Evolutionary conservation across 2,329 filamentous ascomycete genomes (phyloP).

Genomic region (Botrytis squamosa): DNA sequence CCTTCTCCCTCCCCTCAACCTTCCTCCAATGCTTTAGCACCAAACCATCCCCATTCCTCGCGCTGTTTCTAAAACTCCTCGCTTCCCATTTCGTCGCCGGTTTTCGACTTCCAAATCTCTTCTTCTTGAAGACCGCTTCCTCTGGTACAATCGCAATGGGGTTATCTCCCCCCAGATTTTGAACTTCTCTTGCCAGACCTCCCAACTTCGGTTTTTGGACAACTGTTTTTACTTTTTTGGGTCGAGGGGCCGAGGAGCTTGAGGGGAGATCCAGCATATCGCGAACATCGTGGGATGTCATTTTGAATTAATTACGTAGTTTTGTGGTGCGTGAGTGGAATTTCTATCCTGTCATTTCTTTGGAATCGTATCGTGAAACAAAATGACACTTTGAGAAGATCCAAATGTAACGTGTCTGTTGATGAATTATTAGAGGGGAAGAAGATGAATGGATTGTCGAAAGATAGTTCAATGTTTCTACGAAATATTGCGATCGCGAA

Average conservation of each 20-base stretch:
- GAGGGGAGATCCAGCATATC: slow-evolving; percentile 80
- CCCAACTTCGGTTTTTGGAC: slow-evolving; percentile 61
- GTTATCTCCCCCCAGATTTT: slow-evolving; percentile 64
- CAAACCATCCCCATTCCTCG: slow-evolving; percentile 64
- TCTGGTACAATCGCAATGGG: slow-evolving; percentile 66
- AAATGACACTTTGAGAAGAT: not conserved
- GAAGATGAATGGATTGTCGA: slow-evolving; percentile 6
- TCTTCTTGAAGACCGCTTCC: slow-evolving; percentile 58
- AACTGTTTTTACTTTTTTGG: slow-evolving; percentile 73
- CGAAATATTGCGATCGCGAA: slow-evolving; percentile 8
- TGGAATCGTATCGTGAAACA: not conserved
- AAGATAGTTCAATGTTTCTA: not conserved
- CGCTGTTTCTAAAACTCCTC: slow-evolving; percentile 72
- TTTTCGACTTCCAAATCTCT: slow-evolving; percentile 53
- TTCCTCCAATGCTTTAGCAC: slow-evolving; percentile 76
- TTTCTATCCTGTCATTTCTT: not conserved
- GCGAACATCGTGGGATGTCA: slow-evolving; percentile 78
- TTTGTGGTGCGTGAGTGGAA: not conserved
- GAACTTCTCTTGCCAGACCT: slow-evolving; percentile 63
- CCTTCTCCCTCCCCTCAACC: slow-evolving; percentile 52
- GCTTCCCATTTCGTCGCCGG: slow-evolving; percentile 64
- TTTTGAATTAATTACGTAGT: slow-evolving; percentile 41
- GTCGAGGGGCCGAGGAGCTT: slow-evolving; percentile 54
- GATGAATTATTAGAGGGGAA: slow-evolving; percentile 10
- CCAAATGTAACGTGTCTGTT: not conserved